Base-by-base conservation (phyloP, 306 rosid genomes). In the Lagenaria siceraria region DNA sequence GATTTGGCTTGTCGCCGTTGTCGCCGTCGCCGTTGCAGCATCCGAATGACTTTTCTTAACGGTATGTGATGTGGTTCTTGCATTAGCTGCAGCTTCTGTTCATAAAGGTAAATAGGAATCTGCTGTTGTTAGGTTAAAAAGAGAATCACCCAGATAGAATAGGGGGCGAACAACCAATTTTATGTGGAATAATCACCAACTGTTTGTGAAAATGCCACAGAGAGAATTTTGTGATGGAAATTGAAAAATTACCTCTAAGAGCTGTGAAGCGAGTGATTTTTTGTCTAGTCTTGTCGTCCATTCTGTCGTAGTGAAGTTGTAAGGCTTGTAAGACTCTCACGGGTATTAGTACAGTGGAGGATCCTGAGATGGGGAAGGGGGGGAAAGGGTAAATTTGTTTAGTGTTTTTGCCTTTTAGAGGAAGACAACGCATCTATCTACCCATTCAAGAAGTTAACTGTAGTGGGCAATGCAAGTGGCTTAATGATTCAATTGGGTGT, bases 311-410 rank as follows among this genome's bases (percentile, higher is more conserved):
- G 82, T 92, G 99, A 33, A 63, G 89, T 68, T 89, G 90, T 80
- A 95, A 83, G 46, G 99, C 97, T 78, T 90, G 97, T n/a, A 92
- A 83, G 8, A 95, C 99, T 82, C 93, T 92, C 1, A 95, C 96
- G 11, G 99, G 97, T 77, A 95, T 90, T 33, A 90, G 88, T 81
- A 92, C 99, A 2, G 92, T 86, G 19, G 97, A 83, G 78, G 78
- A 78, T 70, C 85, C 88, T 80, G 81, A 33, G 63, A 22, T 80
- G 59, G 64, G 43, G 42, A 70, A 13, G 42, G 13, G 27, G 52
- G 29, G 52, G 48, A 63, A 46, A 72, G 0, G 76, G 55, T 24
- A 24, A 69, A 69, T 69, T 43, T 31, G 36, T 51, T 46, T 68
- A 40, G 49, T 40, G 53, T 42, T 68, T 68, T 21, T 38, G 18